Evolutionary conservation across 2,329 filamentous ascomycete genomes (phyloP).

Genomic region (Ciborinia camelliae): DNA sequence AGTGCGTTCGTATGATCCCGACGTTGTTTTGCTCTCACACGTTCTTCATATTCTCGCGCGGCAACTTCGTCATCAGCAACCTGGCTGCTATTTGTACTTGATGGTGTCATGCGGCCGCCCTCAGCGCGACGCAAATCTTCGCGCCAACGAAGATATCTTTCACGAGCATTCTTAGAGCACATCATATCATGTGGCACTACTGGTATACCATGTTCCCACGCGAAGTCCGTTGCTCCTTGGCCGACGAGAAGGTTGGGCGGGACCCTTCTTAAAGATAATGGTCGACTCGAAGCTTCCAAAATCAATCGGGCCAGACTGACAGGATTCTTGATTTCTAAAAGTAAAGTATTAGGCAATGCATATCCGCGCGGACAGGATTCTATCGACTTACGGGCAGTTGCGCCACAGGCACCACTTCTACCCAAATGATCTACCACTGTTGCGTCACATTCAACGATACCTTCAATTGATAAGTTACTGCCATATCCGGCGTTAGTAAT

Average conservation of each 20-base stretch:
- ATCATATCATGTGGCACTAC: conserved; percentile 72
- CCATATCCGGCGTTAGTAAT: conserved; percentile 97
- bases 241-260: conserved; percentile 90
- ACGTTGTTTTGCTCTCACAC: conserved; percentile 34
- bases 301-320: conserved; percentile 82
- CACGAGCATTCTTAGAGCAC: conserved; percentile 73
- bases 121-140: conserved; percentile 67
- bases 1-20: conserved; percentile 54
- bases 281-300: conserved; percentile 70
- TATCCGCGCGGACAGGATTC: background rate
- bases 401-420: conserved; percentile 88
- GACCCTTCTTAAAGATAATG: conserved; percentile 80
- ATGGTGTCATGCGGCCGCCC: conserved; percentile 39
- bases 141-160: conserved; percentile 77
- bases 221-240: conserved; percentile 82
- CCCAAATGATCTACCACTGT: conserved; percentile 88
- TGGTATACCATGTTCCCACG: conserved; percentile 70
- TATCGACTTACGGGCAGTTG: conserved; percentile 72
- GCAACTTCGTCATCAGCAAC: conserved; percentile 26
- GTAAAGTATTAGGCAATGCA: background rate
- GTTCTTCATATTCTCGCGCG: conserved; percentile 34
- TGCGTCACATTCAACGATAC: conserved; percentile 90
- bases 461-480: conserved; percentile 89
- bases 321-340: conserved; percentile 82
- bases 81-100: conserved; percentile 30